Evolutionary conservation across 2,329 filamentous ascomycete genomes (phyloP), one percentile per base, ranked within the genome.

Genomic region (Hypoxylon rubiginosum): DNA sequence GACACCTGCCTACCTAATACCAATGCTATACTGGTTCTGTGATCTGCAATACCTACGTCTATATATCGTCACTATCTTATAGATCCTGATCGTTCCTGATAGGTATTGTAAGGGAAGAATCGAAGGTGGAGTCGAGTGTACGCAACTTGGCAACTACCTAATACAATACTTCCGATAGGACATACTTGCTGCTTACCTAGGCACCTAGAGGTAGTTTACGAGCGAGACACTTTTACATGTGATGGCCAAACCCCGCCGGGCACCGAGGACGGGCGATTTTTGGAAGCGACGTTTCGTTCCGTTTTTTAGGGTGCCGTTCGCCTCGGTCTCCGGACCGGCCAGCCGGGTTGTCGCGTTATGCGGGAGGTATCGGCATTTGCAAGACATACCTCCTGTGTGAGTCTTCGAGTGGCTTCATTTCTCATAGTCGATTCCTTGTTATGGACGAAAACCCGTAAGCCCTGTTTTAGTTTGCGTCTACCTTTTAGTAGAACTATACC

Each of bases 301-400:
- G 45, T 17, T 46, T 21, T 36, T 36, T 36, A 15, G 13, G 9
- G 17, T 24, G 19, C 43, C 43, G 48, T 34, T 19, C 30, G 1
- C 48, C 28, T 51, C 15, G 28, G 28, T 21, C 30, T 21, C 49
- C 49, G 49, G 30, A 39, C n/a, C 30, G n/a, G 48, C 30, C 48
- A 34, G 32, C 32, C 34, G 9, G 34, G 11, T 13, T 11, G 28
- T 24, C n/a, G 30, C 30, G 48, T 17, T 41, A 41, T 41, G 13
- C 39, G 39, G 39, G 11, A 36, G 21, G 17, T 45, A 19, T 45
- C 41, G 41, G 41, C 41, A 45, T 6, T 36, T 36, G 11, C 32
- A 15, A 36, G 34, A 36, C 34, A 13, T 13, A 13, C 9, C 2
- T 34, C 11, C 2, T 34, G 26, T 34, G 3, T 34, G 8, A 6